Percentiles rank a stretch among this genome's conserved stretches.
Evolutionary conservation across 768 basidiomycete species (phyloP).

Genomic region (Pisolithus marmoratus): DNA sequence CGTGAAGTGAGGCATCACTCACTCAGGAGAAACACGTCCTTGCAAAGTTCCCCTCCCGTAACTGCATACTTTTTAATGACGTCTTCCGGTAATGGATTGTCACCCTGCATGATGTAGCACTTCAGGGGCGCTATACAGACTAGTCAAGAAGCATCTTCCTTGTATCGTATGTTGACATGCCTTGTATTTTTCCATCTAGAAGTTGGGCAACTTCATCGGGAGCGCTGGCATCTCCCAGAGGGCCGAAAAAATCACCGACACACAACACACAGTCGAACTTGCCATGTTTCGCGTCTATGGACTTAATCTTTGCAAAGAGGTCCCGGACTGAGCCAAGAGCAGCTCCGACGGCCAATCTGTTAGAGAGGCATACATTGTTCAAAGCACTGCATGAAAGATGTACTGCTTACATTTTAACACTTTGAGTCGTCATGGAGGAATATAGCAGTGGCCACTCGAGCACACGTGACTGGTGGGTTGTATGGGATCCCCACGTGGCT

Average conservation of each 20-base stretch:
- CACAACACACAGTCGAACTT: slow-evolving; percentile 85
- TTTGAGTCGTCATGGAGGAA: slow-evolving; percentile 18
- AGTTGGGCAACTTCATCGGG: slow-evolving; percentile 47
- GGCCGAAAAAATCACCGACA: slow-evolving; percentile 82
- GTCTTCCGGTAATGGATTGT: slow-evolving; percentile 61
- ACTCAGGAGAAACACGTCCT: slow-evolving; percentile 85
- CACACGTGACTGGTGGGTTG: slow-evolving; percentile 3
- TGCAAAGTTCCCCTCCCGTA: slow-evolving; percentile 73
- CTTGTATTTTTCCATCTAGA: slow-evolving; percentile 62
- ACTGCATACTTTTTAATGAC: slow-evolving; percentile 73
- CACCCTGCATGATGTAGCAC: slow-evolving; percentile 91
- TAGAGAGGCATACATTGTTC: not conserved
- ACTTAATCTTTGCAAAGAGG: slow-evolving; percentile 75
- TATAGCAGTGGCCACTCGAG: not conserved
- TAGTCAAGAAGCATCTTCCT: slow-evolving; percentile 9
- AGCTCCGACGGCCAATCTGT: slow-evolving; percentile 74
- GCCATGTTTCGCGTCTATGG: slow-evolving; percentile 88
- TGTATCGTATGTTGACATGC: slow-evolving; percentile 30
- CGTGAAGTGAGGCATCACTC: slow-evolving; percentile 24
- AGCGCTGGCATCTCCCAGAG: slow-evolving; percentile 29
- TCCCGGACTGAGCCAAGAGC: slow-evolving; percentile 66
- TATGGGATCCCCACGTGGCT: too few relatives aligned
- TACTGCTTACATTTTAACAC: slow-evolving; percentile 29
- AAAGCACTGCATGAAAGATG: not conserved
- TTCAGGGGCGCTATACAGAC: slow-evolving; percentile 67